A percentile compares a stretch with the other conserved stretches of the same genome.
Evolutionary conservation across 2,329 filamentous ascomycete genomes (phyloP).

Genomic region (Neoarthrinium moseri): DNA sequence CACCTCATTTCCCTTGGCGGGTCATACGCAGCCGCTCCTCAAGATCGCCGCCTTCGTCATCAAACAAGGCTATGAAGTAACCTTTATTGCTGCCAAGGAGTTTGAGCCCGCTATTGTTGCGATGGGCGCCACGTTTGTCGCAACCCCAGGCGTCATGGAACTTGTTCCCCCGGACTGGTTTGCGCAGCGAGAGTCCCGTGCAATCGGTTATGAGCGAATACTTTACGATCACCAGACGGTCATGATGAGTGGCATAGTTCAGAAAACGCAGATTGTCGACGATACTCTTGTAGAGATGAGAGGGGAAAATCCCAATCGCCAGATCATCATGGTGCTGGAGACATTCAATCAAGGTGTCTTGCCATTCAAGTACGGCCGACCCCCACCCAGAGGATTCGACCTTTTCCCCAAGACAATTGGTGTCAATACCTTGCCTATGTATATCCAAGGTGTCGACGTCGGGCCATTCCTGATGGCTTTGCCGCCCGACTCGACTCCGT

Average conservation of each 20-base stretch:
- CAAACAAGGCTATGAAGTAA: constrained; percentile 35
- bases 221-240: constrained; percentile 31
- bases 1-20: constrained; percentile 16
- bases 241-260: constrained; percentile 31
- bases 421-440: neutral
- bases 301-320: constrained; percentile 28
- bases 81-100: constrained; percentile 29
- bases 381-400: neutral
- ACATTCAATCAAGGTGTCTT: constrained; percentile 33
- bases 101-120: constrained; percentile 28
- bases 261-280: constrained; percentile 31
- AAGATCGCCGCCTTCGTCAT: constrained; percentile 29
- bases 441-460: neutral
- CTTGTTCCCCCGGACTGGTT: neutral
- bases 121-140: constrained; percentile 31
- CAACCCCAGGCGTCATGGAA: constrained; percentile 8
- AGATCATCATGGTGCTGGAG: constrained; percentile 44
- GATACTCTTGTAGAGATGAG: constrained; percentile 31
- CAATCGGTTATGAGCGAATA: constrained; percentile 17
- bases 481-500: neutral
- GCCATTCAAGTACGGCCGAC: neutral
- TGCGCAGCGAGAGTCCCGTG: constrained; percentile 9
- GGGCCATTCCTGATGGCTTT: neutral
- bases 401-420: neutral
- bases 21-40: constrained; percentile 20